Evolutionary conservation across 805 yeast species (phyloP), one percentile per base, ranked within the genome.

Genomic region (Metschnikowia rubicola): DNA sequence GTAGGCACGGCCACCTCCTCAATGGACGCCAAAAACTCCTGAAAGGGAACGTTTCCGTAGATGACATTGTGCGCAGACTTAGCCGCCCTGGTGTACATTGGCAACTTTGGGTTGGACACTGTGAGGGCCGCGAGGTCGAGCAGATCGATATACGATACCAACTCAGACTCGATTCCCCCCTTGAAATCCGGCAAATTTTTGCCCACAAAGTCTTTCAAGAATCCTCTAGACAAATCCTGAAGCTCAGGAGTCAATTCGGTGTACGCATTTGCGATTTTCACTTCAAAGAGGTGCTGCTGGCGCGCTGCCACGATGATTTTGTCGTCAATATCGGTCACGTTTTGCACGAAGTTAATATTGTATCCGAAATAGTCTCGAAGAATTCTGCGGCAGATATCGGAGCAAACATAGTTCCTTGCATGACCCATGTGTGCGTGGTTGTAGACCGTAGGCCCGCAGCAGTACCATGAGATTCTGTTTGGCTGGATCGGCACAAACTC

Each of bases 261-360:
- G 44, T 64, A 58, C 10, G 58, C 53, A 13, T 56, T 58, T 9
- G 60, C 55, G 11, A 73, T 63, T 57, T 79, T 86, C 55, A 83
- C 68, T 35, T 84, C 86, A 60, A 86, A 91, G 31, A 94, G 70
- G 65, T 84, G 83, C 58, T 81, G 84, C 62, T 94, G 97, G 65
- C 99, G 84, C 4, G 97, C 98, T 50, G 97, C 86, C 37, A 94
- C 70, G 59, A 94, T 94, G 67, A 94, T 94, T 68, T 94, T 94
- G 67, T 94, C 99, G 66, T 94, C 99, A 51, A 94, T 90, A 66
- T 94, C 99, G n/a, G 99, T 94, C 48, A 94, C 97, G 63, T 94
- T 94, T 71, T 94, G 99, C 38, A 94, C 90, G 68, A 91, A 94
- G 40, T 75, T 77, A 37, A 94, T 80, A 56, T 88, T 83, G 68